phyloP scores from a whole-genome alignment of 768 basidiomycete genomes.

The Filobasidium floriforme region DNA sequence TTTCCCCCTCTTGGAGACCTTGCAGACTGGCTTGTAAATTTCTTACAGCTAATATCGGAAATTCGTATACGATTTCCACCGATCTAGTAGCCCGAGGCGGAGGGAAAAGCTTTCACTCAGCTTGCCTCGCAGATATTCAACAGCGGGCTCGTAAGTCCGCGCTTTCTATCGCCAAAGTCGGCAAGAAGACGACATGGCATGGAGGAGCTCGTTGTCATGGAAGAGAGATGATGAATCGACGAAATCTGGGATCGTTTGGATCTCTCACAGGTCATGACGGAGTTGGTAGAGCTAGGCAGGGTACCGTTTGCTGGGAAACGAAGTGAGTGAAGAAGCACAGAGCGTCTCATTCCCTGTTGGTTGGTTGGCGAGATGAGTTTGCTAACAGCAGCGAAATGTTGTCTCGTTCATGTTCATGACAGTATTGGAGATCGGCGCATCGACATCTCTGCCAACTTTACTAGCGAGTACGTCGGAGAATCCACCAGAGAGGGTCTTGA shows the following conservation, averaged over 20 bases:
- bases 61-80: neutral
- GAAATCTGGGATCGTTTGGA: neutral
- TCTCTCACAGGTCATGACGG: conserved; percentile 18
- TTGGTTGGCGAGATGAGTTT: too few relatives aligned
- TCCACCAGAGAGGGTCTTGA: conserved; percentile 15
- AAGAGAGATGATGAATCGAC: neutral
- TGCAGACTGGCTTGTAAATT: neutral
- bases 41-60: neutral
- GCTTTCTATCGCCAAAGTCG: neutral
- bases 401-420: neutral
- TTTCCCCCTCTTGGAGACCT: neutral
- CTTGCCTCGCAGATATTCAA: conserved; percentile 22
- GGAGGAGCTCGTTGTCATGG: neutral
- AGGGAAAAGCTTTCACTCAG: conserved; percentile 14
- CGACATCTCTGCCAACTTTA: conserved; percentile 17
- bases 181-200: neutral
- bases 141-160: conserved; percentile 17
- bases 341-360: too few relatives aligned
- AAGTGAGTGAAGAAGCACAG: conserved; percentile 7
- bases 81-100: conserved; percentile 16
- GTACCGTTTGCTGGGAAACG: conserved; percentile 6
- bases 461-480: conserved; percentile 12
- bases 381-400: neutral
- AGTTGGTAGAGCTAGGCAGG: conserved; percentile 17
- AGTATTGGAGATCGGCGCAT: conserved; percentile 25